phyloP scores from a whole-genome alignment of 2,329 filamentous ascomycete species.

The Fusarium brevicatenulatum region DNA sequence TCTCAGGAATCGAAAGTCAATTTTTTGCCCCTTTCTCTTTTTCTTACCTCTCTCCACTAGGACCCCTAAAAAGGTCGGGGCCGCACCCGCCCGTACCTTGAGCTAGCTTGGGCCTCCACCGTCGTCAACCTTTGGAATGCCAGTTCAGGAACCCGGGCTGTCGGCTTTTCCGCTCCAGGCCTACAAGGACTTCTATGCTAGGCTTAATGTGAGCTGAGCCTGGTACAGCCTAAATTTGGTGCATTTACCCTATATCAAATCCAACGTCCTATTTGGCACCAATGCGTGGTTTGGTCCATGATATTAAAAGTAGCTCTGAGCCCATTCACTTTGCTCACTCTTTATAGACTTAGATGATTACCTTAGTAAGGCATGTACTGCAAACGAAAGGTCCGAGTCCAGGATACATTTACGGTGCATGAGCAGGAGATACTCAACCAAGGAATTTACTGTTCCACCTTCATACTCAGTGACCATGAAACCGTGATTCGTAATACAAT shows the following conservation, averaged over 20 bases:
- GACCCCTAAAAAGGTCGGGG: conserved; percentile 17
- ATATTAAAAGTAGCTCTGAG: neutral
- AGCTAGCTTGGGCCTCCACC: conserved; percentile 27
- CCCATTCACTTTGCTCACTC: neutral
- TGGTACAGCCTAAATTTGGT: neutral
- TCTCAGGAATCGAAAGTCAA: neutral
- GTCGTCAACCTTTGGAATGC: conserved; percentile 13
- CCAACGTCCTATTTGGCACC: neutral
- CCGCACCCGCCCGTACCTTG: conserved; percentile 20
- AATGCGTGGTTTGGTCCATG: neutral
- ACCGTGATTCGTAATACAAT: neutral
- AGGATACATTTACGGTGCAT: no score
- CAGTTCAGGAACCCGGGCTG: conserved; percentile 18
- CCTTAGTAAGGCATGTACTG: neutral
- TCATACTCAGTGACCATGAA: neutral
- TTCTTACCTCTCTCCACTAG: neutral
- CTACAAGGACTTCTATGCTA: neutral
- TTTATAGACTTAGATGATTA: neutral
- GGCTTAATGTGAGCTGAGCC: neutral
- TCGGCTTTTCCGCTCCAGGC: conserved; percentile 7
- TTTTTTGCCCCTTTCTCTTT: neutral
- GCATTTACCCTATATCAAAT: neutral
- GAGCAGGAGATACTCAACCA: neutral
- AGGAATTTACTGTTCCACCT: no score
- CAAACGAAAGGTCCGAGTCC: neutral